Conservation (phyloP, 371 early-diverging fungal species). For the Mucor sp. region DNA sequence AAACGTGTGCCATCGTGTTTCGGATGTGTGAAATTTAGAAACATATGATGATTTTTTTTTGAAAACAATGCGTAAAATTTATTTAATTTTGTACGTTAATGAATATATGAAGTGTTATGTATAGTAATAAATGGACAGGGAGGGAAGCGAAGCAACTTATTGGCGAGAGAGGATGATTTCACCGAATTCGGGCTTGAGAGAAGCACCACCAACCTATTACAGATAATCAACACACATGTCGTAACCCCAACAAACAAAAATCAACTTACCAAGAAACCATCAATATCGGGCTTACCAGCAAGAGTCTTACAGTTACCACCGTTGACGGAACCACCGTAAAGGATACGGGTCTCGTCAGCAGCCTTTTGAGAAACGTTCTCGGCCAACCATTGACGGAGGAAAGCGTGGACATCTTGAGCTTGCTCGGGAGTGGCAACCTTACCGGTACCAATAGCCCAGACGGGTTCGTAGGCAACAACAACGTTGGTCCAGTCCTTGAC, state of each 20-base stretch:
- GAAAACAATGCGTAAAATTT: conserved; percentile 6
- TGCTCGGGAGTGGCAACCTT: conserved; percentile 97
- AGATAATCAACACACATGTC: background rate
- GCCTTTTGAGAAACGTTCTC: conserved; percentile 82
- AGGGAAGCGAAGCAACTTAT: conserved; percentile 16
- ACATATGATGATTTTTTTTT: conserved; percentile 9
- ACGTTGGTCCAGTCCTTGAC: conserved; percentile 88
- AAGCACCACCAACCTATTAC: conserved; percentile 90
- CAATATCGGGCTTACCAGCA: conserved; percentile 84
- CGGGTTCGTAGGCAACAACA: conserved; percentile 99
- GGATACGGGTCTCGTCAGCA: conserved; percentile 88
- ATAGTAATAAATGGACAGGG: background rate
- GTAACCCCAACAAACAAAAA: background rate
- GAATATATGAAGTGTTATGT: conserved; percentile 5
- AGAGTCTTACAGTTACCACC: conserved; percentile 70
- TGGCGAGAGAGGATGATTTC: conserved; percentile 67
- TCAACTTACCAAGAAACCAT: conserved; percentile 91
- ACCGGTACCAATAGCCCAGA: conserved; percentile 99
- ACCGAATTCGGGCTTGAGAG: conserved; percentile 88
- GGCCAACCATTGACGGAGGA: conserved; percentile 88
- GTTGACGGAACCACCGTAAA: conserved; percentile 95
- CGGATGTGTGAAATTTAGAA: background rate
- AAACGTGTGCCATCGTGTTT: conserved; percentile 3
- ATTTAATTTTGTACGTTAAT: background rate
- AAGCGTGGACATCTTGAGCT: conserved; percentile 95